A percentile compares a stretch with the other conserved stretches of the same genome.
phyloP scores from a whole-genome alignment of 2,329 filamentous ascomycete genomes.

The Piedraia hortae region DNA sequence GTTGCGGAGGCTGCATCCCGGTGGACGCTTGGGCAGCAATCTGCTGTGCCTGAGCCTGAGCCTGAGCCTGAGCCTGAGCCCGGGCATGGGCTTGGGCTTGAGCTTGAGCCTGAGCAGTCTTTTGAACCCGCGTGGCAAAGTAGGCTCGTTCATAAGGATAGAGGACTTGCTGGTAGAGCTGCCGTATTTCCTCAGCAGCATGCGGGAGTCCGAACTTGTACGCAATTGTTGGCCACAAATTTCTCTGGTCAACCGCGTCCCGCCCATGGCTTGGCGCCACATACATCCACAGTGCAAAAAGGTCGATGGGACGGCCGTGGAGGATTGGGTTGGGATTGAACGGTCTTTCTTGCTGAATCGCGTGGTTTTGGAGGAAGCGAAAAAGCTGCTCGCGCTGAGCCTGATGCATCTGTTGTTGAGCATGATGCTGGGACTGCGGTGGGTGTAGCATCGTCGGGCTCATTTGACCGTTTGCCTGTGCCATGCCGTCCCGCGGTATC shows the following conservation, averaged over 20 bases:
- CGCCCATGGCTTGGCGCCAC: constrained; percentile 57
- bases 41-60: constrained; percentile 7
- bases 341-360: constrained; percentile 42
- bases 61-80: constrained; percentile 14
- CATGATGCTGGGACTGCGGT: no score
- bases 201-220: constrained; percentile 18
- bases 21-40: no score
- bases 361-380: constrained; percentile 50
- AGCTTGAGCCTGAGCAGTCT: constrained; percentile 12
- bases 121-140: constrained; percentile 23
- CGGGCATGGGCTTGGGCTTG: constrained; percentile 12
- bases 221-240: constrained; percentile 49
- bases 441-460: constrained; percentile 3
- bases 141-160: constrained; percentile 48
- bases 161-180: constrained; percentile 50
- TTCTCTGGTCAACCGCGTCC: constrained; percentile 38
- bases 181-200: constrained; percentile 40
- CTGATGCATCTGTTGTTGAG: constrained; percentile 5
- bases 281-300: constrained; percentile 50
- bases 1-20: constrained; percentile 5
- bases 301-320: constrained; percentile 42
- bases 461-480: constrained; percentile 7
- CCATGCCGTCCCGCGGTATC: constrained; percentile 7
- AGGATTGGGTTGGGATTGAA: constrained; percentile 51
- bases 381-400: constrained; percentile 18